Conservation (phyloP, 129 eudicot species). For the Pulicaria dysenterica region DNA sequence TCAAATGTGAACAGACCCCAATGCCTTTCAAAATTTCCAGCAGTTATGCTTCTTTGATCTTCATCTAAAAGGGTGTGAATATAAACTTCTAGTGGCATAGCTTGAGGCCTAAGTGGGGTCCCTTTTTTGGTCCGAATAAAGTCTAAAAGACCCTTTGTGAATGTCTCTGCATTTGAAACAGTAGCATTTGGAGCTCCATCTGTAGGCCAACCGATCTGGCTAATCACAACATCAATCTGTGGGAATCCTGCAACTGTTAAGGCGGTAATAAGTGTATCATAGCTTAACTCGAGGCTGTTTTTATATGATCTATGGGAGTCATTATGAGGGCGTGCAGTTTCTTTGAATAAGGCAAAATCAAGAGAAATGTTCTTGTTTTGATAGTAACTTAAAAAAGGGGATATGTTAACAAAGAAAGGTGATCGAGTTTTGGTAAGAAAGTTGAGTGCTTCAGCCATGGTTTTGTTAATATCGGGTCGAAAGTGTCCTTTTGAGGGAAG, state of each 20-base stretch:
- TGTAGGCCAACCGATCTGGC: slow-evolving; percentile 97
- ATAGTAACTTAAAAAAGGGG: slow-evolving; percentile 70
- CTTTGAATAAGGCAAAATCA: slow-evolving; percentile 68
- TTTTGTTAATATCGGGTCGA: slow-evolving; percentile 72
- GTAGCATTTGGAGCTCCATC: slow-evolving; percentile 91
- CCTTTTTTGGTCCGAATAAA: slow-evolving; percentile 52
- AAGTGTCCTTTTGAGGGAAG: slow-evolving; percentile 71
- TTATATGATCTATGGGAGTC: slow-evolving; percentile 60
- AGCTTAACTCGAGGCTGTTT: slow-evolving; percentile 67
- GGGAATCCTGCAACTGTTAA: slow-evolving; percentile 64
- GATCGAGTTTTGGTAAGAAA: slow-evolving; percentile 67
- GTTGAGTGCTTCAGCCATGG: slow-evolving; percentile 73
- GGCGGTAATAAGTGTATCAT: slow-evolving; percentile 64
- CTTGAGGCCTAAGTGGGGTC: slow-evolving; percentile 61
- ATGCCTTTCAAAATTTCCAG: slow-evolving; percentile 72
- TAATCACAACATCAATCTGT: slow-evolving; percentile 54
- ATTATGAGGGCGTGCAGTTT: slow-evolving; percentile 61
- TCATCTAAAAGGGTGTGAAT: slow-evolving; percentile 74
- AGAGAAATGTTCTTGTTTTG: slow-evolving; percentile 76
- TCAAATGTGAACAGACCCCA: slow-evolving; percentile 94
- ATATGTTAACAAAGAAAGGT: slow-evolving; percentile 71
- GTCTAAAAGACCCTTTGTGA: slow-evolving; percentile 58
- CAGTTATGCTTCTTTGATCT: slow-evolving; percentile 56
- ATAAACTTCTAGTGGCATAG: slow-evolving; percentile 57
- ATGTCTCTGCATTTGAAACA: slow-evolving; percentile 55